These are phyloP conservation scores for Stemphylium lycopersici DNA, from an alignment of 2,329 filamentous ascomycete genomes.

Conservation along the genomic window DNA sequence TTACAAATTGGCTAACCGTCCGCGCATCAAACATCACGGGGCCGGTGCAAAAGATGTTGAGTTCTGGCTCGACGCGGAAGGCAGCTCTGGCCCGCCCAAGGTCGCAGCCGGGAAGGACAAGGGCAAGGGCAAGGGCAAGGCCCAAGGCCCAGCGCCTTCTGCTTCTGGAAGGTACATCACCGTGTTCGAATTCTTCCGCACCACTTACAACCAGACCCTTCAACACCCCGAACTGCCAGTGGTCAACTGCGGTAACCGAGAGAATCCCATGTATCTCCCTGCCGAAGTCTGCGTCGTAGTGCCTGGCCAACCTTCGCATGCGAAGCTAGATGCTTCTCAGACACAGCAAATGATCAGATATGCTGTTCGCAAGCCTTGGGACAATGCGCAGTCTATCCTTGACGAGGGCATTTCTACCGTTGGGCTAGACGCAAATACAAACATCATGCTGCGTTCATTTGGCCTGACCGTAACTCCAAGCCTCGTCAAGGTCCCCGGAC, in stretches of 20 bases:
- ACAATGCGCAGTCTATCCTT: constrained; percentile 30
- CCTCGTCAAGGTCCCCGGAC: constrained; percentile 72
- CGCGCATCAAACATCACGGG: constrained; percentile 16
- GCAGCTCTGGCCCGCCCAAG: constrained; percentile 6
- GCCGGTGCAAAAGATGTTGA: constrained; percentile 32
- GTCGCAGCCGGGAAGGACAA: constrained; percentile 16
- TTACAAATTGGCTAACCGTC: constrained; percentile 21
- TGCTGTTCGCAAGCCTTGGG: constrained; percentile 33
- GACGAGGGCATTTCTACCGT: constrained; percentile 19
- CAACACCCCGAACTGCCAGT: constrained; percentile 24
- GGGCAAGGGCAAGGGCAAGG: constrained; percentile 18
- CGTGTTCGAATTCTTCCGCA: constrained; percentile 28
- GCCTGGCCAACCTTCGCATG: constrained; percentile 28
- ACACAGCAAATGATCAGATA: constrained; percentile 36
- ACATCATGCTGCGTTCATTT: constrained; percentile 54
- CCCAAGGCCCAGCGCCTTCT: constrained; percentile 1
- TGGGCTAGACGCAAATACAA: constrained; percentile 21
- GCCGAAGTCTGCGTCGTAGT: constrained; percentile 33
- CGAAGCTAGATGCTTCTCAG: constrained; percentile 28
- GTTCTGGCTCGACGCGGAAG: constrained; percentile 26
- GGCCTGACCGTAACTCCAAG: constrained; percentile 64
- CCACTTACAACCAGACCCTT: constrained; percentile 16
- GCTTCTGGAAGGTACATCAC: constrained; percentile 23
- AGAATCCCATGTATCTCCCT: constrained; percentile 34
- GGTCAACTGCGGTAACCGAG: constrained; percentile 30